A percentile compares a stretch with the other conserved stretches of the same genome.
Conservation (phyloP, 1,284 basidiomycete genomes). For the Leccinum insolens region DNA sequence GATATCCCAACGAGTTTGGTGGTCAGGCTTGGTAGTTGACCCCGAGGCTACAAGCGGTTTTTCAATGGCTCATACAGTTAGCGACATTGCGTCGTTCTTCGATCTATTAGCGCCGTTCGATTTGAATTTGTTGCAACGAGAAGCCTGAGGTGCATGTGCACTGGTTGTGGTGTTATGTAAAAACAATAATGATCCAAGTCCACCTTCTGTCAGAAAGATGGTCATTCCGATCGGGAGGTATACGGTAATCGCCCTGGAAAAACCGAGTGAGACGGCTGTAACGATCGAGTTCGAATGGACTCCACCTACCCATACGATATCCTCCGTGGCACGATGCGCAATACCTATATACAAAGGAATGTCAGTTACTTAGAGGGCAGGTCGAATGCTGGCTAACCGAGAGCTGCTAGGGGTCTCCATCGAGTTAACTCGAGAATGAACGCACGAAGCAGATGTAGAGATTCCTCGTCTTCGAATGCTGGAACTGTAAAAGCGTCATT, state of each 20-base stretch:
- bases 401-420: constrained; percentile 13
- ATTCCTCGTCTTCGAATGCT: constrained; percentile 12
- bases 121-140: no score
- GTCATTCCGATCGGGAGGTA: constrained; percentile 7
- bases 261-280: neutral
- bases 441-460: constrained; percentile 8
- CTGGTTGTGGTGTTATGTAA: neutral
- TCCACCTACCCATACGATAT: constrained; percentile 16
- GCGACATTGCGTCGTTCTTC: no score
- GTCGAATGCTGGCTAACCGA: neutral
- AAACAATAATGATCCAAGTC: neutral
- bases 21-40: no score
- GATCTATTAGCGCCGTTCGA: no score
- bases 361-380: neutral
- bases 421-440: constrained; percentile 18
- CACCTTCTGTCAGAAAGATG: neutral
- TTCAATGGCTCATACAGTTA: no score
- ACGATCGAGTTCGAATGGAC: neutral
- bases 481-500: constrained; percentile 4
- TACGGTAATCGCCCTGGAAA: constrained; percentile 13
- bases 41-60: no score
- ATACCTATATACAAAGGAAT: neutral
- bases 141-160: no score
- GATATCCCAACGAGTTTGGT: neutral
- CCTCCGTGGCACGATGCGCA: constrained; percentile 16